Percentiles rank a stretch among this genome's conserved stretches.
Conservation (phyloP, 2,329 filamentous ascomycete genomes). For the Zalaria sp. region DNA sequence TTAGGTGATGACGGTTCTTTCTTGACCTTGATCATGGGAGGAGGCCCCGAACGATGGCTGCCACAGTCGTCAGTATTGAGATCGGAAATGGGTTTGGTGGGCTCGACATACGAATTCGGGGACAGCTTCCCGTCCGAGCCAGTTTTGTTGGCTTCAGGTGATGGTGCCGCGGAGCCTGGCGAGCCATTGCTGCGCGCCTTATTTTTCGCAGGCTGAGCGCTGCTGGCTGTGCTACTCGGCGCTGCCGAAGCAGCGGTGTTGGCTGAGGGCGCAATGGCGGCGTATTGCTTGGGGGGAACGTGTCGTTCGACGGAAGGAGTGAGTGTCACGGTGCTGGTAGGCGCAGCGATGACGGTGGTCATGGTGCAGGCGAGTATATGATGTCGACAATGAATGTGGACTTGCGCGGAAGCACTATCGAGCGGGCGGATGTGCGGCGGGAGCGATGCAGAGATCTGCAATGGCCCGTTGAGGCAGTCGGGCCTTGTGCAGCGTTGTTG, state of each 20-base stretch:
- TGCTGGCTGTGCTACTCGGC: slow-evolving; percentile 18
- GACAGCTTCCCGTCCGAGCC: slow-evolving; percentile 38
- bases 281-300: slow-evolving; percentile 7
- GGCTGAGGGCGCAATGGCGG: slow-evolving; percentile 16
- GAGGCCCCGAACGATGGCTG: slow-evolving; percentile 39
- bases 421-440: not conserved
- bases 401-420: slow-evolving; percentile 6
- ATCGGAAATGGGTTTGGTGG: slow-evolving; percentile 8
- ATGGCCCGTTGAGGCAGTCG: too few species aligned
- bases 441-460: slow-evolving; percentile 6
- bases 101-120: slow-evolving; percentile 33
- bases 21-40: slow-evolving; percentile 83
- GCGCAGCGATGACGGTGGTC: slow-evolving; percentile 33
- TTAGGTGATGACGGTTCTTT: slow-evolving; percentile 86
- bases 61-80: slow-evolving; percentile 10
- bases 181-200: slow-evolving; percentile 9
- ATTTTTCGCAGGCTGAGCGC: slow-evolving; percentile 20
- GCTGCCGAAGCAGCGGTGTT: slow-evolving; percentile 21
- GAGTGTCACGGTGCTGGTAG: slow-evolving; percentile 7
- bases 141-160: slow-evolving; percentile 10
- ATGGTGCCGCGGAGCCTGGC: slow-evolving; percentile 6
- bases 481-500: too few species aligned
- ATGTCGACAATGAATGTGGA: slow-evolving; percentile 1
- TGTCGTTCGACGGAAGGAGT: slow-evolving; percentile 16
- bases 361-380: slow-evolving; percentile 15